A percentile compares a stretch with the other conserved stretches of the same genome.
These are phyloP conservation scores for Botryosphaeria dothidea DNA, from an alignment of 2,329 filamentous ascomycete genomes.

Conservation along the genomic window DNA sequence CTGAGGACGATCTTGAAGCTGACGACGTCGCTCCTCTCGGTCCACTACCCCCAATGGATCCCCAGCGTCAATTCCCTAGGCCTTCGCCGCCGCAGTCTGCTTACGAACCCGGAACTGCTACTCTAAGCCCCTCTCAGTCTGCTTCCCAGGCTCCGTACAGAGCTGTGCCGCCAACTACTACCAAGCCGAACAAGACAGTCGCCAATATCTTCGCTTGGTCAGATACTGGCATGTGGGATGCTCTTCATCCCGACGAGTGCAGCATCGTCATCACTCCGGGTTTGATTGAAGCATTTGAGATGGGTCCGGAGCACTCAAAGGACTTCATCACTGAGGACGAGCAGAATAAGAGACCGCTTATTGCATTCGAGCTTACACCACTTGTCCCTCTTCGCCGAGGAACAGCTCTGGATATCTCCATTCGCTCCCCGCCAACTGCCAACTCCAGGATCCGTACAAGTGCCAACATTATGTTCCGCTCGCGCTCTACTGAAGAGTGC, in stretches of 20 bases:
- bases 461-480: slow-evolving; percentile 89
- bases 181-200: slow-evolving; percentile 56
- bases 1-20: slow-evolving; percentile 60
- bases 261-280: slow-evolving; percentile 64
- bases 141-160: slow-evolving; percentile 74
- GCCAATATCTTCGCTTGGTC: slow-evolving; percentile 65
- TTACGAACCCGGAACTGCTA: slow-evolving; percentile 45
- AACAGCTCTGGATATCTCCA: slow-evolving; percentile 89
- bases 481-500: slow-evolving; percentile 74
- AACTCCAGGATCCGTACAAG: slow-evolving; percentile 68
- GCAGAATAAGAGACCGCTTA: slow-evolving; percentile 49
- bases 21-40: slow-evolving; percentile 33
- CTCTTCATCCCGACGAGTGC: slow-evolving; percentile 62
- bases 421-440: slow-evolving; percentile 78
- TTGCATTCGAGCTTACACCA: slow-evolving; percentile 84
- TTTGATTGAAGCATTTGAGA: slow-evolving; percentile 64
- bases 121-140: slow-evolving; percentile 76
- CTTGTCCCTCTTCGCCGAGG: slow-evolving; percentile 87
- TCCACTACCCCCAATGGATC: slow-evolving; percentile 5
- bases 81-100: slow-evolving; percentile 43
- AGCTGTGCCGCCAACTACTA: slow-evolving; percentile 51
- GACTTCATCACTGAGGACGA: slow-evolving; percentile 29
- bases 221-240: slow-evolving; percentile 63
- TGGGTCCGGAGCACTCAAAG: slow-evolving; percentile 48
- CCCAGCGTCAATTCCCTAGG: slow-evolving; percentile 41